phyloP scores from a whole-genome alignment of 129 eudicot species.

The Helianthus tuberosus region DNA sequence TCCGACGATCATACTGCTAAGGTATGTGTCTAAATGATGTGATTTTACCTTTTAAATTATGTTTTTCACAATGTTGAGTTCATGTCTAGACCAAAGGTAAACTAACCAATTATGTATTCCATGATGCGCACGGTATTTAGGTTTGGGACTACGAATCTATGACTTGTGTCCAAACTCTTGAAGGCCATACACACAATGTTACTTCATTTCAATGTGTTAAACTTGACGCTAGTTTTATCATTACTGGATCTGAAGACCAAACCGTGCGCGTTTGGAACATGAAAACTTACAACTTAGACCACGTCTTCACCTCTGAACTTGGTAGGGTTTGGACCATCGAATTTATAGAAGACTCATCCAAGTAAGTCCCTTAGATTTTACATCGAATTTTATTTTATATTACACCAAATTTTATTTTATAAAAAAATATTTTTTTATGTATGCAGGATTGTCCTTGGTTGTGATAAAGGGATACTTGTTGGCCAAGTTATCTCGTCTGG shows the following conservation, averaged over 20 bases:
- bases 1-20: constrained; percentile 88
- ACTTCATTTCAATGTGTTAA: constrained; percentile 46
- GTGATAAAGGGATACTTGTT: constrained; percentile 60
- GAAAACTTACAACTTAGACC: constrained; percentile 43
- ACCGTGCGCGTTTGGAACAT: constrained; percentile 62
- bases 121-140: constrained; percentile 24
- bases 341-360: constrained; percentile 44
- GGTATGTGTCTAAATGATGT: constrained; percentile 35
- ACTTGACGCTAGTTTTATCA: constrained; percentile 41
- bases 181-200: constrained; percentile 70
- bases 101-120: not conserved
- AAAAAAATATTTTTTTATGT: not conserved
- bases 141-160: constrained; percentile 64
- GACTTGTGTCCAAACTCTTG: constrained; percentile 62
- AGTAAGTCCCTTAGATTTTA: constrained; percentile 36
- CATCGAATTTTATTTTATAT: no score
- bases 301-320: constrained; percentile 45
- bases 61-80: not conserved
- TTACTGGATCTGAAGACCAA: constrained; percentile 73
- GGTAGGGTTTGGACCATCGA: constrained; percentile 67
- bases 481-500: constrained; percentile 31
- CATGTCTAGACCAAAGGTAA: not conserved
- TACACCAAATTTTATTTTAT: not conserved
- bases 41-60: not conserved
- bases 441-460: constrained; percentile 62